A percentile compares a stretch with the other conserved stretches of the same genome.
These are phyloP conservation scores for Neospermospora avenae DNA, from an alignment of 2,329 filamentous ascomycete species.

Conservation along the genomic window DNA sequence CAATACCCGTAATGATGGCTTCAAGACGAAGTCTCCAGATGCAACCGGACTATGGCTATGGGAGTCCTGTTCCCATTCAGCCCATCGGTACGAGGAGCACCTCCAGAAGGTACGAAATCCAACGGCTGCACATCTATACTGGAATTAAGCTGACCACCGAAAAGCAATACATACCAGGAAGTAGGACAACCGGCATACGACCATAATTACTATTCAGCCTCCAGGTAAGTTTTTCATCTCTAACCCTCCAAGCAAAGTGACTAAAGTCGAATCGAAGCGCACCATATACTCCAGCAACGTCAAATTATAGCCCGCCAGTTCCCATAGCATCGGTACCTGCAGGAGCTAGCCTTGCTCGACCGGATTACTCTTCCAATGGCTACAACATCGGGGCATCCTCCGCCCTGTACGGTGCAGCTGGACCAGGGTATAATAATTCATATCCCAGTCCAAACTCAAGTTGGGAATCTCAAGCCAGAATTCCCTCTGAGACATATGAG, in stretches of 20 bases:
- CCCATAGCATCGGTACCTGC: constrained; percentile 17
- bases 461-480: constrained; percentile 35
- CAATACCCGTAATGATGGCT: constrained; percentile 30
- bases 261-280: constrained; percentile 33
- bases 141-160: constrained; percentile 26
- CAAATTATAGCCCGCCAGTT: constrained; percentile 30
- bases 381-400: constrained; percentile 31
- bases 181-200: constrained; percentile 28
- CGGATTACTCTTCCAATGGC: constrained; percentile 32
- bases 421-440: constrained; percentile 30
- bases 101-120: constrained; percentile 34
- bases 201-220: constrained; percentile 30
- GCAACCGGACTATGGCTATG: constrained; percentile 34
- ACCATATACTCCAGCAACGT: constrained; percentile 27
- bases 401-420: constrained; percentile 32
- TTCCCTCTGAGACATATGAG: constrained; percentile 36
- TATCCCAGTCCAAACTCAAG: constrained; percentile 30
- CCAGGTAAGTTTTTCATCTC: constrained; percentile 32
- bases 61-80: constrained; percentile 20
- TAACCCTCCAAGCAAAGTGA: constrained; percentile 19
- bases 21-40: constrained; percentile 34
- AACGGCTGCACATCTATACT: constrained; percentile 9
- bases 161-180: constrained; percentile 31
- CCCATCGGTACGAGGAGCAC: constrained; percentile 25
- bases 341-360: constrained; percentile 24